Percentiles rank a stretch among this genome's conserved stretches.
These are phyloP conservation scores for Aureobasidium zeae DNA, from an alignment of 2,329 filamentous ascomycete genomes.

Conservation along the genomic window DNA sequence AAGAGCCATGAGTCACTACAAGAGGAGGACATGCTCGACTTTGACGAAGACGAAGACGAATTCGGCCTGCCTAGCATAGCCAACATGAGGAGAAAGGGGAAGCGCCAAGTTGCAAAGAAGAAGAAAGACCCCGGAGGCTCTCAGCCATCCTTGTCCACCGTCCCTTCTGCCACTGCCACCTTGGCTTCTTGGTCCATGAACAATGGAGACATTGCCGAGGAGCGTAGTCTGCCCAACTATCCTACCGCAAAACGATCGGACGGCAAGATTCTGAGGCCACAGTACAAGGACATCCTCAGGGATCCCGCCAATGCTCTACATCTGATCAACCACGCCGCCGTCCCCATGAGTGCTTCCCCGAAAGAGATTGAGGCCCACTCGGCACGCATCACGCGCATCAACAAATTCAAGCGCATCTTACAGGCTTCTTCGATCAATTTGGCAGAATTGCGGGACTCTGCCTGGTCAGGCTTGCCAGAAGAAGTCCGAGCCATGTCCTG, in stretches of 20 bases:
- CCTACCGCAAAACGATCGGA: slow-evolving; percentile 82
- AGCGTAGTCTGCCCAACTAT: slow-evolving; percentile 72
- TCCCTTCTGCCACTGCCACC: slow-evolving; percentile 12
- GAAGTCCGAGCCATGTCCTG: slow-evolving; percentile 99
- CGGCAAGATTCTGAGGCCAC: slow-evolving; percentile 89
- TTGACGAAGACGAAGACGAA: slow-evolving; percentile 85
- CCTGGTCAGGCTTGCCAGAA: slow-evolving; percentile 89
- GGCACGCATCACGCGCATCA: slow-evolving; percentile 83
- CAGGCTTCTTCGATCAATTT: slow-evolving; percentile 86
- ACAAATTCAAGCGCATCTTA: slow-evolving; percentile 95
- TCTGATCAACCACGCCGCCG: slow-evolving; percentile 76
- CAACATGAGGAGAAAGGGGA: slow-evolving; percentile 70
- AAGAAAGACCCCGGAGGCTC: slow-evolving; percentile 35
- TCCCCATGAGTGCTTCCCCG: slow-evolving; percentile 61
- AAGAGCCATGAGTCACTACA: slow-evolving; percentile 62
- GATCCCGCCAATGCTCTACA: slow-evolving; percentile 89
- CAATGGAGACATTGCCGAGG: slow-evolving; percentile 89
- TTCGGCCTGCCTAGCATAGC: slow-evolving; percentile 90
- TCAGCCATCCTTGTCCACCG: slow-evolving; percentile 16
- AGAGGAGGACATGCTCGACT: slow-evolving; percentile 61
- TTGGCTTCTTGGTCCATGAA: slow-evolving; percentile 52
- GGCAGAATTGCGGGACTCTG: slow-evolving; percentile 69
- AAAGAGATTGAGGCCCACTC: slow-evolving; percentile 84
- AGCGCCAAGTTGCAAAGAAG: slow-evolving; percentile 37
- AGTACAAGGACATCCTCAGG: slow-evolving; percentile 88